Conservation (phyloP, 164 flowering plant genomes). For the Aristolochia contorta region DNA sequence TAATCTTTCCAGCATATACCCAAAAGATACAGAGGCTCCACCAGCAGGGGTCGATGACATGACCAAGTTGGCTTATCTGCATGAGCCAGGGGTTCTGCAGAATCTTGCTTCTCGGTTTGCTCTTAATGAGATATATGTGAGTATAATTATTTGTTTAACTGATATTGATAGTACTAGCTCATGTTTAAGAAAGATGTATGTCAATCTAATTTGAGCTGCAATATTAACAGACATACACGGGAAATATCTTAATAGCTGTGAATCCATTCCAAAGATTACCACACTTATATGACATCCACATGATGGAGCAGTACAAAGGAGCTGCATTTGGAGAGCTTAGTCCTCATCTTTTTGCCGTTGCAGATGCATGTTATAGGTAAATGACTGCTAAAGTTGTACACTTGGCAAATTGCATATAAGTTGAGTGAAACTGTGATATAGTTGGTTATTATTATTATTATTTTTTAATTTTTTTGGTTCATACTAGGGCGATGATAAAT, state of each 20-base stretch:
- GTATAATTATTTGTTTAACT: slow-evolving; percentile 9
- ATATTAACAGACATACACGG: slow-evolving; percentile 69
- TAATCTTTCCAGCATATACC: slow-evolving; percentile 51
- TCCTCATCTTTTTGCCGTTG: slow-evolving; percentile 83
- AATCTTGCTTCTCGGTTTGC: slow-evolving; percentile 63
- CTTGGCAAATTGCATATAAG: too few species aligned
- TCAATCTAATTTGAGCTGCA: slow-evolving; percentile 10
- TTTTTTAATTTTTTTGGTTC: too few species aligned
- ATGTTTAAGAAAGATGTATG: neutral
- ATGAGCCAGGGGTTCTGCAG: slow-evolving; percentile 79
- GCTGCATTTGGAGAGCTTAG: slow-evolving; percentile 80
- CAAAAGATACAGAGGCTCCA: slow-evolving; percentile 79
- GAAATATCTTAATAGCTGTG: slow-evolving; percentile 78
- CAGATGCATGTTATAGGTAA: slow-evolving; percentile 76
- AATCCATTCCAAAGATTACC: slow-evolving; percentile 80
- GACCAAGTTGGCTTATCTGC: slow-evolving; percentile 82
- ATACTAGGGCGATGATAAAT: slow-evolving; percentile 55
- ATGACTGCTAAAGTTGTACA: neutral
- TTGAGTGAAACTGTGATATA: neutral
- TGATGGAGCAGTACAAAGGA: slow-evolving; percentile 89
- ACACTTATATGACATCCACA: slow-evolving; percentile 66
- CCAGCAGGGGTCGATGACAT: slow-evolving; percentile 86
- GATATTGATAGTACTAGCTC: neutral
- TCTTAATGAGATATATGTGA: slow-evolving; percentile 82
- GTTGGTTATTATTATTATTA: neutral